Base-by-base conservation (phyloP, 2,329 filamentous ascomycete genomes). In the Raffaelea albimanens region DNA sequence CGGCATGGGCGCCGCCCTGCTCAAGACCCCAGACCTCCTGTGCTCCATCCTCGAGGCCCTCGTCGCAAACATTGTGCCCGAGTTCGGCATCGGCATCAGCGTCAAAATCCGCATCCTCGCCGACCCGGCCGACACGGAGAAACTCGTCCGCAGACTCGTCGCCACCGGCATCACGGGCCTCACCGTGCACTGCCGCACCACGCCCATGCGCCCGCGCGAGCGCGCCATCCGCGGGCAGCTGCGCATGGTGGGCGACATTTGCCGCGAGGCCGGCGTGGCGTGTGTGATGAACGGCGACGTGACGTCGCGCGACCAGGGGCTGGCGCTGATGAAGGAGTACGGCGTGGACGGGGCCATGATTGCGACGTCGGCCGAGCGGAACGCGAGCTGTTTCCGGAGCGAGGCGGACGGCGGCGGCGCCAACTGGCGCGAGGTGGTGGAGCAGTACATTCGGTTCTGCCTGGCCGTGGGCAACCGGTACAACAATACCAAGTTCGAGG, bases 241-340 rank as follows among this genome's bases (percentile, higher is more conserved):
- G 51, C 76, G 75, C 49, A 95, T 95, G 86, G 75, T 98, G 42
- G 84, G 78, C 1, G 71, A 80, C 5, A 73, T 95, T 1, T 98
- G 93, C 60, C 82, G 77, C 53, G 82, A 89, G 54, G 82, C 82
- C 11, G 91, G 91, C 23, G 89, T 98, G 2, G 89, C 91, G 9
- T 96, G 91, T 60, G 67, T 97, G 38, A 90, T 97, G 82, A 98
- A 98, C 60, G 93, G 93, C 43, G 93, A 98, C 59, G 89, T 98
- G 0, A 79, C 75, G 47, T 79, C 72, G 34, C 78, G 86, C 47
- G 84, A 87, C 44, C 72, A 95, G 50, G 91, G 82, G 0, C 60
- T 85, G 8, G 62, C 71, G 50, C 72, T 98, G 7, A 83, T 89
- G 52, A 59, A 76, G 22, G 84, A 95, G 61, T 96, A 78, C 60